Base-by-base conservation (phyloP, 768 basidiomycete species). In the Rhodotorula toruloides region DNA sequence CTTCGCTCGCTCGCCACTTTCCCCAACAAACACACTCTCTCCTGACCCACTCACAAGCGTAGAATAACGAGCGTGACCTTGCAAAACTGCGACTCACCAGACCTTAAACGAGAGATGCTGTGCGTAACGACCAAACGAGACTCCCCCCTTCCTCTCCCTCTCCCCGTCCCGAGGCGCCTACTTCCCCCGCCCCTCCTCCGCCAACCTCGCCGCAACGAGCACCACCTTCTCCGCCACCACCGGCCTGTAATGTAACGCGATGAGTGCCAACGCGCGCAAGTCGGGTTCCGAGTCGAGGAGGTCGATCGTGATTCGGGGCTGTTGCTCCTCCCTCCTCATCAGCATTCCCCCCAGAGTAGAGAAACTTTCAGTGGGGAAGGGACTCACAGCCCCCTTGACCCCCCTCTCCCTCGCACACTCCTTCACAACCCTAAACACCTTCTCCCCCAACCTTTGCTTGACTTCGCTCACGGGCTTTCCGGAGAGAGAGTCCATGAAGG, bases 241-340 rank as follows among this genome's bases (percentile, higher is more conserved):
- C 13, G 84, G 78, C 17, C 89, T 87, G 76, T 89, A 91, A 75
- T 88, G 88, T 86, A 90, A 86, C 48, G 93, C 82, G 76, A 90
- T 89, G 11, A n/a, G n/a, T n/a, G 89, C 87, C 53, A 93, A 82
- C 9, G 89, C 81, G 48, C 87, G 84, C 31, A 93, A 82, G 74
- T 94, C 91, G 25, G 42, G 40, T 65, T 92, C 91, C 72, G 86
- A 82, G 74, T 93, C 90, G 66, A 94, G 79, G 14, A 92, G 82
- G 9, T 83, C 79, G 72, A 96, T 89, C 1, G 91, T 92, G 68
- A 90, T 79, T 76, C 91, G 91, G 55, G 90, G 88, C 85, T 89
- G 72, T 22, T 42, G 70, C 42, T 43, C 42, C 17, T 6, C 16
- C 22, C 5, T 17, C 8, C 42, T 16, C 40, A 17, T 40, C 40